Evolutionary conservation across 2,329 filamentous ascomycete species (phyloP), one percentile per base, ranked within the genome.

Genomic region (Talaromyces marneffei): DNA sequence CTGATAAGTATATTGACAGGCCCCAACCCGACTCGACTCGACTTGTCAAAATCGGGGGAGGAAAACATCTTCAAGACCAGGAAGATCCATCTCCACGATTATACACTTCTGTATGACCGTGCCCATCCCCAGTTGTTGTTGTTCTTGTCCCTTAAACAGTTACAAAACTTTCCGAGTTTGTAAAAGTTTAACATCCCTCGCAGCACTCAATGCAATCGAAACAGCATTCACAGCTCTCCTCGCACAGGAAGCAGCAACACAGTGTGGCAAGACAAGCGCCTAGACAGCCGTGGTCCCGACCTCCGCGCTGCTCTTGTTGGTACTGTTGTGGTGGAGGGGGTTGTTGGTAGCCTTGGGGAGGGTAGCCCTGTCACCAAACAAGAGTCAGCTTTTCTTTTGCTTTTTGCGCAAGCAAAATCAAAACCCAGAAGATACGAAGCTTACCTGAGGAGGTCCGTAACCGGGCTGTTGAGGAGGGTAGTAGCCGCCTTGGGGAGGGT

Each of bases 181-280:
- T 20, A 14, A 3, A 6, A 23, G 33, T 59, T 48, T 72, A 75
- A 64, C 73, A 75, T 68, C 72, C 68, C 56, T 75, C 72, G 58
- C 74, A 79, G 71, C 80, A 84, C 62, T 83, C 83, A 67, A 82
- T 82, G 71, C 83, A 86, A 4, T 86, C 84, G n/a, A 80, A 75
- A 69, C 84, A 87, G 74, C 84, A 86, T 71, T 86, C 84, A 68
- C 85, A 87, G 29, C 81, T 79, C 72, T 87, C 85, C 69, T 86
- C 85, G 67, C 83, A 85, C 29, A 87, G 78, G 73, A 84, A 87
- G 69, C 84, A 87, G 71, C 85, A 87, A 76, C 84, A 87, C 39
- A 87, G 71, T 35, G 77, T 77, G 53, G 82, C 82, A 54, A 85
- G 70, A 74, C 80, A 85, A 14, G 79, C 75, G 52, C 71, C 73